Base-by-base conservation (phyloP, 805 yeast species). In the Priceomyces castillae region DNA sequence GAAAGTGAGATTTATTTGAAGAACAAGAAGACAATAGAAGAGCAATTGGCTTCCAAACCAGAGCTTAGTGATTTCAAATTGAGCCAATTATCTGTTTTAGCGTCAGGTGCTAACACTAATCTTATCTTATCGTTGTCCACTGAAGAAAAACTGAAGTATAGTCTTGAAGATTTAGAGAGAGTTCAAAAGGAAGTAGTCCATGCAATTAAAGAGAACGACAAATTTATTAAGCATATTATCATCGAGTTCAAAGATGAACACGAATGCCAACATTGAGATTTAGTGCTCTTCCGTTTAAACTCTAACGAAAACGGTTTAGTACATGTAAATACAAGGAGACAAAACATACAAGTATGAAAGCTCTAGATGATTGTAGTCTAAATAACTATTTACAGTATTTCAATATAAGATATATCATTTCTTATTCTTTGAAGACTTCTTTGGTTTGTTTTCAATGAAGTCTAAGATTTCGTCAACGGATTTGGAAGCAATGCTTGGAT, bases 391-490 rank as follows among this genome's bases (percentile, higher is more conserved):
- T 46, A 46, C 49, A 46, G 18, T 33, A 34, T 17, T 12, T 4
- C 31, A 23, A 23, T 23, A 15, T n/a, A 16, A 17, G 15, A 34
- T 23, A 17, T 39, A 39, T n/a, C 22, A 14, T 30, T 34, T 34
- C 18, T 31, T 33, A 17, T 18, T 41, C 44, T 50, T 52, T 16
- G 50, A 30, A 42, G 47, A 49, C 50, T 65, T 62, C 39, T 61
- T 61, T 15, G 36, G 43, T 14, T 59, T 46, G 40, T 92, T 92
- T 60, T 82, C 84, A 56, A 87, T 84, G 57, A 80, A 87, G 47
- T 74, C 72, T 64, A 87, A 67, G 46, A 87, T 73, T 46, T 85
- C 95, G 42, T 84, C 92, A 41, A 86, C 76, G 15, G 88, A 80
- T 62, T 82, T 76, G 42, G 71, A 65, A 6, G 86, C 82, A 47